A percentile compares a stretch with the other conserved stretches of the same genome.
phyloP scores from a whole-genome alignment of 768 basidiomycete species.

The Phanerodontia chrysosporium region DNA sequence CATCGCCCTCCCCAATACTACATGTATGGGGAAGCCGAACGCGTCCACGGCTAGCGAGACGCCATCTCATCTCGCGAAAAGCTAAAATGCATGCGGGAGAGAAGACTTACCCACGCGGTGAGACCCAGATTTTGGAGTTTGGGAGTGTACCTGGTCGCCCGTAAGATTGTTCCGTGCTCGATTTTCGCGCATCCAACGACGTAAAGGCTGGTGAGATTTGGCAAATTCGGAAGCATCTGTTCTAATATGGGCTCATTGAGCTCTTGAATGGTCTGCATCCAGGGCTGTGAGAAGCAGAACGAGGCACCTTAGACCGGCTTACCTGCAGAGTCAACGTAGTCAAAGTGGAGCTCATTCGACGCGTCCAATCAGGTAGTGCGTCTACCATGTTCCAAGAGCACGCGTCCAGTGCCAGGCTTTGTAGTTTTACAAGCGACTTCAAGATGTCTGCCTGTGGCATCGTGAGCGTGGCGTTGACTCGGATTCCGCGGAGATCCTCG shows the following conservation, averaged over 20 bases:
- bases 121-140: slow-evolving; percentile 58
- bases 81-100: too few relatives aligned
- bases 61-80: too few relatives aligned
- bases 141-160: slow-evolving; percentile 43
- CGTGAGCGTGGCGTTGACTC: slow-evolving; percentile 51
- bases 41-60: too few relatives aligned
- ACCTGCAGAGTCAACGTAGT: slow-evolving; percentile 58
- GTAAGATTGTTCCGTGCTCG: slow-evolving; percentile 47
- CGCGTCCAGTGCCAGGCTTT: slow-evolving; percentile 48
- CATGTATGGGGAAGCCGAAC: too few relatives aligned
- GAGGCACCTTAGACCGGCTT: slow-evolving; percentile 24
- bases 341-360: slow-evolving; percentile 39
- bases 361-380: slow-evolving; percentile 54
- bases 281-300: neutral
- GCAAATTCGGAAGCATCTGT: slow-evolving; percentile 44
- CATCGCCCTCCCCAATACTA: too few relatives aligned
- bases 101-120: slow-evolving; percentile 44
- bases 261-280: slow-evolving; percentile 51
- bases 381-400: slow-evolving; percentile 64
- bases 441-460: slow-evolving; percentile 45
- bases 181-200: slow-evolving; percentile 56
- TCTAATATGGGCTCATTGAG: slow-evolving; percentile 49
- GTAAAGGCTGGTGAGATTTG: slow-evolving; percentile 54
- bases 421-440: slow-evolving; percentile 34
- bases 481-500: slow-evolving; percentile 40